Base-by-base conservation (phyloP, 257 asterid species). In the Nicotiana knightiana region DNA sequence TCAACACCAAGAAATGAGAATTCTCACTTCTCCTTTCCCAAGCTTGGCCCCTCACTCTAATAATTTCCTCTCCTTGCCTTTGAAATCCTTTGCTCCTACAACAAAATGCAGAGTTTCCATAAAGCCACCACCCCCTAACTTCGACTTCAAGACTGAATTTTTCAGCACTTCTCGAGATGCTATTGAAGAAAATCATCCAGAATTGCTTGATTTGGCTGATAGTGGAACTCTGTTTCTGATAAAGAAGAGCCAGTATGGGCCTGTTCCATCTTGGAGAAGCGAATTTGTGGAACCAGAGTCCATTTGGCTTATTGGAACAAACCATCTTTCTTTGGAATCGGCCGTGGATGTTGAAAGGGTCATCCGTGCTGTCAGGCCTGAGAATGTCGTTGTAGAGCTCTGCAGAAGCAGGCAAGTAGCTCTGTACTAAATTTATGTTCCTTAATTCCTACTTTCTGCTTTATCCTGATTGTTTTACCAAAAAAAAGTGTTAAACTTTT, bases 331-430 rank as follows among this genome's bases (percentile, higher is more conserved):
- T 10, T 30, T 5, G 37, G 87, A 85, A 62, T 95, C 97, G 1
- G 91, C 93, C 17, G 53, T 79, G 7, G 89, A 92, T 80, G 98
- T 95, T 6, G 89, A 90, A 54, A 91, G 97, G 92, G 98, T 93
- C 54, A 85, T 95, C 21, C 88, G 90, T 76, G 84, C 91, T 18
- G 86, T 95, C 76, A 90, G 76, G 77, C 98, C 98, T 16, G 94
- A 95, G 5, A 93, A 95, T 84, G 92, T 95, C 48, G 97, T 95
- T 58, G 99, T 93, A 57, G 97, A 95, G 93, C 97, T 95, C 61
- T 93, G 99, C 82, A 87, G 96, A 89, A 95, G 98, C 92, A 93
- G 98, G 97, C 95, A 91, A 90, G 95, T 89, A 18, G 35, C 64
- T 46, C 82, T 71, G 24, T 6, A 39, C 77, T 9, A 21, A 46